phyloP scores from a whole-genome alignment of 345 rosid species.

The Litchi chinensis region DNA sequence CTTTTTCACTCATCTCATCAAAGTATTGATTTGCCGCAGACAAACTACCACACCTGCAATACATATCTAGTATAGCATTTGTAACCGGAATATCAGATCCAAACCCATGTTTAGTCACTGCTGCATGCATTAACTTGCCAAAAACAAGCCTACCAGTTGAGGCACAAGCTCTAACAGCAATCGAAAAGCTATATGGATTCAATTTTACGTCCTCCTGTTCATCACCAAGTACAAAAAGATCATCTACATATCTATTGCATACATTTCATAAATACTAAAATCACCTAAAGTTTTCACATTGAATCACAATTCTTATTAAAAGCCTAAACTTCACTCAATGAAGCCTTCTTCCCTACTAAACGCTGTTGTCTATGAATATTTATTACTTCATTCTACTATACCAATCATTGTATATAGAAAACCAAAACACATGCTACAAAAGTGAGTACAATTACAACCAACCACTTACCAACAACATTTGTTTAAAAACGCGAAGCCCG shows the following conservation, averaged over 20 bases:
- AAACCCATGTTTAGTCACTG: slow-evolving; percentile 59
- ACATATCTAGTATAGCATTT: slow-evolving; percentile 88
- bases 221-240: slow-evolving; percentile 20
- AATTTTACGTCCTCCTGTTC: slow-evolving; percentile 62
- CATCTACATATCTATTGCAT: neutral
- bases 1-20: slow-evolving; percentile 67
- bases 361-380: neutral
- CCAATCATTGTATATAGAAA: neutral
- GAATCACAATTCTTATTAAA: neutral
- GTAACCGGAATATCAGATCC: slow-evolving; percentile 71
- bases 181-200: slow-evolving; percentile 71
- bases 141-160: slow-evolving; percentile 51
- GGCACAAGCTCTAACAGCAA: slow-evolving; percentile 85
- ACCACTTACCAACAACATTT: slow-evolving; percentile 65
- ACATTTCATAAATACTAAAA: neutral
- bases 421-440: neutral
- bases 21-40: slow-evolving; percentile 62
- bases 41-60: slow-evolving; percentile 75
- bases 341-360: neutral
- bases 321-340: neutral
- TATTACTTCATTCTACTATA: neutral
- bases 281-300: neutral
- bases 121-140: slow-evolving; percentile 72
- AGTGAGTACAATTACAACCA: neutral
- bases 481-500: slow-evolving; percentile 60